phyloP scores from a whole-genome alignment of 2,329 filamentous ascomycete genomes.

The Sclerotinia sclerotiorum region DNA sequence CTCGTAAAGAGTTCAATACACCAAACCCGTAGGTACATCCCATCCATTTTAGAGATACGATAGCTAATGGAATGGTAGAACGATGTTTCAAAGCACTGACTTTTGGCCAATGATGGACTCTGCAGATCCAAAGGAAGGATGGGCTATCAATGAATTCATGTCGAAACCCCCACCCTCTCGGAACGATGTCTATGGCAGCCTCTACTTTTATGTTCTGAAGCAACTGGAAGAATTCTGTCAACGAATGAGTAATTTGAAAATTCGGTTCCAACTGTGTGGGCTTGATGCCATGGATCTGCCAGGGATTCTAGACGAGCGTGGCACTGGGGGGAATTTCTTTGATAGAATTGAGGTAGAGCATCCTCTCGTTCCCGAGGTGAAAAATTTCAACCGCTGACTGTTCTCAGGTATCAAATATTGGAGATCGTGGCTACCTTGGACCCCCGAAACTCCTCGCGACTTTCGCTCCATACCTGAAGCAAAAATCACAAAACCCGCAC shows the following conservation, averaged over 20 bases:
- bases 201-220: conserved; percentile 14
- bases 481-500: conserved; percentile 19
- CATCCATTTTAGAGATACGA: background rate
- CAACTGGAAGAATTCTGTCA: conserved; percentile 13
- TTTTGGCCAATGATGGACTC: conserved; percentile 44
- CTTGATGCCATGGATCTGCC: conserved; percentile 13
- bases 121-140: conserved; percentile 43
- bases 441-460: background rate
- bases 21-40: conserved; percentile 45
- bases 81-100: conserved; percentile 38
- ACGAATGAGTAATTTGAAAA: background rate
- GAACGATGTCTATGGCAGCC: conserved; percentile 21
- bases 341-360: conserved; percentile 18
- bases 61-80: conserved; percentile 35
- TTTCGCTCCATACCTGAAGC: conserved; percentile 16
- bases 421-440: conserved; percentile 20
- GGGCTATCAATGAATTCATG: conserved; percentile 30
- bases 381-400: background rate
- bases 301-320: background rate
- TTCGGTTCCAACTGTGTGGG: conserved; percentile 12
- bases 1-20: conserved; percentile 38
- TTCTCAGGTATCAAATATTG: conserved; percentile 20
- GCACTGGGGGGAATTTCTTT: background rate
- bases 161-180: conserved; percentile 12
- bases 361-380: too few species aligned